These are phyloP conservation scores for Eimeria necatrix DNA, from an alignment of 169 alveolate species.

Conservation along the genomic window DNA sequence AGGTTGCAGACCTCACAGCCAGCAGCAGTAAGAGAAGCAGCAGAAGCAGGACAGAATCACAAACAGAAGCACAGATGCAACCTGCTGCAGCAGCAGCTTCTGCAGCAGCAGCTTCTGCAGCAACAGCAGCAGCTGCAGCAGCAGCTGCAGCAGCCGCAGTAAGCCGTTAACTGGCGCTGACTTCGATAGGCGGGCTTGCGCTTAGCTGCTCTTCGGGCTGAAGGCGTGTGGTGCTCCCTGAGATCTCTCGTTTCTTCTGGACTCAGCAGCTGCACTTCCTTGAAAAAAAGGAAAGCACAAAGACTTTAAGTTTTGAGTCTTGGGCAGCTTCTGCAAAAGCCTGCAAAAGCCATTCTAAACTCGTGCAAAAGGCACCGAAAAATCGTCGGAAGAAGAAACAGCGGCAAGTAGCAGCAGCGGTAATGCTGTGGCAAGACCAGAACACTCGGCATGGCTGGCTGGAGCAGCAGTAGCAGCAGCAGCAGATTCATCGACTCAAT, in stretches of 20 bases:
- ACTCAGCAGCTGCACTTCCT: conserved; percentile 43
- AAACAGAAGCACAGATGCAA: background rate
- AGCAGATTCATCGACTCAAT: background rate
- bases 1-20: background rate
- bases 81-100: background rate
- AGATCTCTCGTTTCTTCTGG: conserved; percentile 4
- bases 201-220: conserved; percentile 14
- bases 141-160: background rate
- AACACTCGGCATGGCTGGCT: background rate
- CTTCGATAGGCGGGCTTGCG: conserved; percentile 33
- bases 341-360: too few species aligned
- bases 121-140: background rate
- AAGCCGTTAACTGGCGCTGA: background rate
- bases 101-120: background rate
- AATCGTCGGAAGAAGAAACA: background rate
- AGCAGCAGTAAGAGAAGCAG: background rate
- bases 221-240: conserved; percentile 21
- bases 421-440: background rate
- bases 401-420: background rate
- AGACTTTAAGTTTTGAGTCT: background rate
- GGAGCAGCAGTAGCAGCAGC: background rate
- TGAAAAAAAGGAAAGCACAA: background rate
- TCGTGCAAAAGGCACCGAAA: background rate
- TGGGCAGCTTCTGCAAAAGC: too few species aligned
- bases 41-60: background rate